Base-by-base conservation (phyloP, 306 rosid genomes). In the Lotus japonicus region DNA sequence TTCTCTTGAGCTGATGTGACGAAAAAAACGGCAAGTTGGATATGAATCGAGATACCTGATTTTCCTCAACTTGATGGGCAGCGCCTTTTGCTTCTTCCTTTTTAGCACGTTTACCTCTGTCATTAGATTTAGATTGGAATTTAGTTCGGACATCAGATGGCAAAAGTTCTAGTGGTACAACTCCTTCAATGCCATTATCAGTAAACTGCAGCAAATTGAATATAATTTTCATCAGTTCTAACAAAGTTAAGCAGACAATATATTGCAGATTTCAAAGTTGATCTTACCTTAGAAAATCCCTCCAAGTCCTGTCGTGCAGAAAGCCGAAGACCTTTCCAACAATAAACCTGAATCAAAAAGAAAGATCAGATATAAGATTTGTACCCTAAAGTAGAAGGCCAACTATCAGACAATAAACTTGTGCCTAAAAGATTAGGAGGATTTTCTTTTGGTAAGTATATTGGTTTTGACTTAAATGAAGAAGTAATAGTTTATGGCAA, bases 291-390 rank as follows among this genome's bases (percentile, higher is more conserved):
- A 13, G 98, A 94, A 81, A 94, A 94, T 53, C 98, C 98, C 42
- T 94, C 98, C 77, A 94, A 88, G 82, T 94, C 98, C 64, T 94
- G 98, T 52, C 98, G 85, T 66, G 98, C 98, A 11, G 98, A 84
- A 76, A 94, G 84, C 53, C 97, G 86, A 54, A 94, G 90, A 59
- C 98, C 92, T 82, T 94, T 94, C 98, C 98, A 94, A 88, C 97
- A 94, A 62, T 86, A 94, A 73, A 94, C 98, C 98, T 92, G 89
- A 76, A 81, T 61, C 26, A 61, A 68, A 58, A 57, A 79, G 4
- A 58, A 64, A 70, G 4, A 35, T 31, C 49, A 42, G 12, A 50
- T 41, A 38, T 52, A 48, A 51, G n/a, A 41, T 46, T 23, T 44
- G 31, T 9, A 43, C 36, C 16, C 38, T 51, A 52, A 63, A 17